Evolutionary conservation across 2,329 filamentous ascomycete genomes (phyloP), one percentile per base, ranked within the genome.

Genomic region (Gaeumannomyces sp.): DNA sequence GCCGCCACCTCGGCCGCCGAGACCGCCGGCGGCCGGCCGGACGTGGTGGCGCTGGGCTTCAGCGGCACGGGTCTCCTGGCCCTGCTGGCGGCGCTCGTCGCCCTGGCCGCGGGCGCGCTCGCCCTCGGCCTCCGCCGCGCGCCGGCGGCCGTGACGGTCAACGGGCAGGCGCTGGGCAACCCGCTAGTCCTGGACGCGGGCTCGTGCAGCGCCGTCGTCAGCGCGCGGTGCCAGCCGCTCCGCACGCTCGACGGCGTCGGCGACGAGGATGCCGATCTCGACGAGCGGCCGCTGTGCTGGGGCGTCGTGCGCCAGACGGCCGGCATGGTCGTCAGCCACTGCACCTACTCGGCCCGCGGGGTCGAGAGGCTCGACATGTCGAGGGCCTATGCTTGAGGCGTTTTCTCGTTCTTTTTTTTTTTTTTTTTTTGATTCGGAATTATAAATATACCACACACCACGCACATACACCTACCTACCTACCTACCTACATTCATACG

Each of bases 171-270:
- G 25, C 70, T 73, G 22, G 80, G 80, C 1, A 85, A 84, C 72
- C 82, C 83, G 28, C 77, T 85, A 29, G 76, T 76, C 1, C 69
- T 85, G 50, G 72, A 71, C 28, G 81, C 78, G 35, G 82, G 82
- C 14, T 75, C 76, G 58, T 84, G 82, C 73, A 82, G 80, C 66
- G 82, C 81, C 11, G 81, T 83, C n/a, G 70, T 85, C 67, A 80
- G 78, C 70, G 77, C 82, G 29, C 72, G 78, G 62, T 83, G 81
- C 71, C 73, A 77, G 6, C 68, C 71, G 25, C 70, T 69, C 11
- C 35, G 35, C 35, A 6, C 13, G 14, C 72, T 72, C 35, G 71
- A 72, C 28, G 38, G 67, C 59, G 70, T 71, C 28, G 64, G 25
- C 63, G 61, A 50, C 45, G 60, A 66, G 56, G 71, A 70, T 61